Evolutionary conservation across 2,329 filamentous ascomycete species (phyloP), one percentile per base, ranked within the genome.

Genomic region (Paraphoma chrysanthemicola): DNA sequence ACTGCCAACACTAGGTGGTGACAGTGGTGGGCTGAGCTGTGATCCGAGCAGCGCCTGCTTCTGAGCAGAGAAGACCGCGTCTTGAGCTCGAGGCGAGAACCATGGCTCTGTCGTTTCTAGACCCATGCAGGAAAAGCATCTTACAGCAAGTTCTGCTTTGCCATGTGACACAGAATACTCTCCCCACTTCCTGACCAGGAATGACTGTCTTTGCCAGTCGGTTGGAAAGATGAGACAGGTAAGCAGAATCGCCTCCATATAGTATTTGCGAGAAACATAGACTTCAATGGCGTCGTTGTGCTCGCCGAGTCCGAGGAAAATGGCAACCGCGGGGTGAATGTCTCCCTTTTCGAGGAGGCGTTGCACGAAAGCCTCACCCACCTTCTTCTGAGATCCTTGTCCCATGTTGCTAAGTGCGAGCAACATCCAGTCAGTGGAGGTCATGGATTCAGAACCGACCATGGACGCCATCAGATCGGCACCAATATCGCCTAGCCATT

Each of bases 371-470:
- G 92, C 89, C 55, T 94, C 90, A 1, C 92, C 93, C 14, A 98
- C 87, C 74, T 96, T 96, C 73, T 96, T 93, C 68, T 96, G 91
- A 1, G 92, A 92, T 38, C 80, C 79, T 39, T 78, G 72, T 0
- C 91, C 92, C 78, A 98, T 96, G 41, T 92, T 91, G 71, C 92
- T 96, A 49, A 99, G 79, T 10, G 95, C 94, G 36, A 99, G 81
- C 56, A 98, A 80, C 92, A 99, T 97, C 95, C 95, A 99, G 77
- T 98, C 95, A 0, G 92, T 91, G 2, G 91, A 92, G 9, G 92
- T 94, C 85, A 95, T 93, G n/a, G 91, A 90, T 64, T 94, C 88
- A 0, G 92, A 90, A 43, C 87, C 81, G 38, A 88, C 79, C 80
- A 89, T 91, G 2, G 91, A 87, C 10, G 88, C 85, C 85, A 97